Base-by-base conservation (phyloP, 176 grass and related monocot species). In the Zea mays region DNA sequence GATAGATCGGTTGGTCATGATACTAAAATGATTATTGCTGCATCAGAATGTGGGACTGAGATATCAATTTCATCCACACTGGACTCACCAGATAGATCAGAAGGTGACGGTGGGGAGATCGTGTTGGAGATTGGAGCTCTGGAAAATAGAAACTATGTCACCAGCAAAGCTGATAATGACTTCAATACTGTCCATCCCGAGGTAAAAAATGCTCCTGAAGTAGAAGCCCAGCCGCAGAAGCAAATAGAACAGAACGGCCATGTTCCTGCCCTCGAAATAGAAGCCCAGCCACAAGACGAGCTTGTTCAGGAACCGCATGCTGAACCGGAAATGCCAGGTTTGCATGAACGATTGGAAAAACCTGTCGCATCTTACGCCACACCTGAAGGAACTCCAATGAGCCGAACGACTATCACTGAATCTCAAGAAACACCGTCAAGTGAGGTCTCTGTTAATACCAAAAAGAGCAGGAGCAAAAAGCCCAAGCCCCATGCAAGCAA, bases 61-160 rank as follows among this genome's bases (percentile, higher is more conserved):
- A 94, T 98, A 65, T 98, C 95, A 71, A 94, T 98, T 77, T 92
- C 95, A 11, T 99, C 96, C 16, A 99, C 96, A 37, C 92, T 99
- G 15, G 96, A 99, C 78, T 99, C 96, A 55, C 92, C 90, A 19
- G 92, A 99, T 78, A 84, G 96, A 85, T 99, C 96, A 67, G 96
- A 99, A 77, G 89, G 81, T 77, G 96, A 99, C 87, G 96, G 90
- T 50, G 90, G 96, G 15, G 96, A 95, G 79, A 99, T 99, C 83
- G 85, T 99, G 45, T 82, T 99, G 41, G 96, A 99, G 82, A 92
- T 99, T 81, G 85, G 91, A 89, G 71, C 77, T 40, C 71, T 92
- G 54, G 92, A 92, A 83, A 90, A 84, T 41, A 63, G 89, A 66
- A 85, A 83, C 64, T 87, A 81, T 50, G 21, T 21, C 60, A 20